Percentiles rank a stretch among this genome's conserved stretches.
phyloP scores from a whole-genome alignment of 257 asterid species.

The Solanum sparsipilum region DNA sequence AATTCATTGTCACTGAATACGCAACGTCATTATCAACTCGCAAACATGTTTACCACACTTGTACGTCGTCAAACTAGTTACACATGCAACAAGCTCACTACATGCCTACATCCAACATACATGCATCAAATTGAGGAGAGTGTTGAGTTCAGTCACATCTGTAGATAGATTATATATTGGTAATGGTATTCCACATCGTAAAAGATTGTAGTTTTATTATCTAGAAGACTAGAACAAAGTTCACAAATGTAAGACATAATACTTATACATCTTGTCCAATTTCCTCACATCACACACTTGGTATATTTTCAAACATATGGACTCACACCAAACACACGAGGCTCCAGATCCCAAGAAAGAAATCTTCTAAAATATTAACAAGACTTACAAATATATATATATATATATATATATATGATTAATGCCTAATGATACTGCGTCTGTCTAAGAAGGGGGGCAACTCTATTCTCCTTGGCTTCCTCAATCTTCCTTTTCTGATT shows the following conservation, averaged over 20 bases:
- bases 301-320: neutral
- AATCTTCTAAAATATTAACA: neutral
- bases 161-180: neutral
- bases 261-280: neutral
- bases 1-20: neutral
- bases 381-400: neutral
- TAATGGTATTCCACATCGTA: neutral
- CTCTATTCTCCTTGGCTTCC: too few species aligned
- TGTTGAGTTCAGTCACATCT: neutral
- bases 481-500: too few species aligned
- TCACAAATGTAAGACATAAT: neutral
- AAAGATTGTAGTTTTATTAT: neutral
- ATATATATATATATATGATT: neutral
- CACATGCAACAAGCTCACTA: neutral
- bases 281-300: neutral
- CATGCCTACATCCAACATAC: neutral
- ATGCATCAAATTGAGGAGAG: neutral
- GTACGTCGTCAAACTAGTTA: neutral
- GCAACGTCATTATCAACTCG: neutral
- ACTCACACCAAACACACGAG: neutral
- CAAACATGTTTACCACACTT: neutral
- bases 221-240: neutral
- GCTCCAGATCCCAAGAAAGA: neutral
- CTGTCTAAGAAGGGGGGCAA: too few species aligned
- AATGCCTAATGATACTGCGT: neutral